Evolutionary conservation across 306 rosid species (phyloP).

Genomic region (Citrullus colocynthis): DNA sequence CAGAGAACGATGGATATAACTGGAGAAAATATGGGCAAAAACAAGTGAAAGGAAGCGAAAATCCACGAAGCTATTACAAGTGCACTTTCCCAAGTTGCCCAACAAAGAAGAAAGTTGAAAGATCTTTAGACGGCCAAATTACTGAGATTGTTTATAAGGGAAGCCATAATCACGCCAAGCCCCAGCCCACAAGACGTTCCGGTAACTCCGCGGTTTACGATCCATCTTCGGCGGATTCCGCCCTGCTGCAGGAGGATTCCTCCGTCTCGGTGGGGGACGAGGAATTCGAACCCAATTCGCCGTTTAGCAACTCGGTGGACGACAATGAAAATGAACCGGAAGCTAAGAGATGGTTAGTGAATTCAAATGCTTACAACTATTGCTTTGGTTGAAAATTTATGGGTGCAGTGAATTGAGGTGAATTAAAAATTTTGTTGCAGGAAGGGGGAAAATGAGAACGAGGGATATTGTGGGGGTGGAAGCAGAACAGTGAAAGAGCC

Average conservation of each 20-base stretch:
- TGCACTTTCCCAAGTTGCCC: conserved; percentile 61
- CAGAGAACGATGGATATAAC: conserved; percentile 65
- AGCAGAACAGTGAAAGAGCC: conserved; percentile 82
- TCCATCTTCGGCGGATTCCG: conserved; percentile 29
- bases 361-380: too few species aligned
- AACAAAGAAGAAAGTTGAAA: conserved; percentile 85
- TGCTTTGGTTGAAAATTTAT: not conserved
- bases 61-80: conserved; percentile 85
- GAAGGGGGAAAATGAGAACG: conserved; percentile 62
- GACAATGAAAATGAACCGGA: conserved; percentile 49
- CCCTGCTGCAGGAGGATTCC: conserved; percentile 52
- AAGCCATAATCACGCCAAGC: conserved; percentile 78
- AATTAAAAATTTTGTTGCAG: conserved; percentile 17
- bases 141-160: conserved; percentile 94
- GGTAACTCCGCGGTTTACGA: conserved; percentile 41
- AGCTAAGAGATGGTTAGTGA: conserved; percentile 74
- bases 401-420: not conserved
- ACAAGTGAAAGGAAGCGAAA: conserved; percentile 89
- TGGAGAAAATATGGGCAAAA: conserved; percentile 98
- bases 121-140: conserved; percentile 67
- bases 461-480: conserved; percentile 34
- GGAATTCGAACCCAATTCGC: conserved; percentile 55
- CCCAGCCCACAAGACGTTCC: conserved; percentile 51
- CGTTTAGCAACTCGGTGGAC: conserved; percentile 38
- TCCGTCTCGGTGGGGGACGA: conserved; percentile 68